Evolutionary conservation across 306 rosid species (phyloP).

Genomic region (Astragalus glycyphyllos): DNA sequence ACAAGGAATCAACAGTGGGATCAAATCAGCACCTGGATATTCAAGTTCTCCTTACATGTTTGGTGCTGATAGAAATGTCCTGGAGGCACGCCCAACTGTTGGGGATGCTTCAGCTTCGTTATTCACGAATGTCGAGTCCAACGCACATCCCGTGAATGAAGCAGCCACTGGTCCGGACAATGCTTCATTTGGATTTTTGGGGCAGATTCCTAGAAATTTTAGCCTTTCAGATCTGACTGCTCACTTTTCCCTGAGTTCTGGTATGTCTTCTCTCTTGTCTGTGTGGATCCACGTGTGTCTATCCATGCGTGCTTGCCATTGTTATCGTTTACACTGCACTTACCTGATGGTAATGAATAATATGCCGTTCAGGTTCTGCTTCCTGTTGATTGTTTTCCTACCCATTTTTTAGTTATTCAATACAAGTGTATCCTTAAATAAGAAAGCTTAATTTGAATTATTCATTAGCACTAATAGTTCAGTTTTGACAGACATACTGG

Average conservation of each 20-base stretch:
- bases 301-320: conserved; percentile 18
- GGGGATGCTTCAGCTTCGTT: conserved; percentile 71
- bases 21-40: conserved; percentile 80
- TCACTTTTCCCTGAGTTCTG: conserved; percentile 82
- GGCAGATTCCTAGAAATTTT: conserved; percentile 80
- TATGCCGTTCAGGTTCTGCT: neutral
- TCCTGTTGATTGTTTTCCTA: conserved; percentile 17
- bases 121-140: conserved; percentile 63
- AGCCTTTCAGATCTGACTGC: conserved; percentile 88
- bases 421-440: conserved; percentile 18
- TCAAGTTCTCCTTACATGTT: conserved; percentile 68
- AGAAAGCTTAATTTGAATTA: conserved; percentile 13
- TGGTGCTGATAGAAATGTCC: conserved; percentile 65
- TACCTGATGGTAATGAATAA: conserved; percentile 6
- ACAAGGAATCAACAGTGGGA: conserved; percentile 78
- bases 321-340: neutral
- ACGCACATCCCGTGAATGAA: conserved; percentile 62
- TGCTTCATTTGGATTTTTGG: conserved; percentile 72
- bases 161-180: conserved; percentile 63
- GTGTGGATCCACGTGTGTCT: conserved; percentile 23
- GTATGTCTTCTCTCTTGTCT: conserved; percentile 49
- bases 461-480: conserved; percentile 8
- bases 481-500: conserved; percentile 74
- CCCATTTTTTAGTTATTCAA: neutral
- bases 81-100: conserved; percentile 62